phyloP scores from a whole-genome alignment of 441 rosid species.

The Gossypium lobatum region DNA sequence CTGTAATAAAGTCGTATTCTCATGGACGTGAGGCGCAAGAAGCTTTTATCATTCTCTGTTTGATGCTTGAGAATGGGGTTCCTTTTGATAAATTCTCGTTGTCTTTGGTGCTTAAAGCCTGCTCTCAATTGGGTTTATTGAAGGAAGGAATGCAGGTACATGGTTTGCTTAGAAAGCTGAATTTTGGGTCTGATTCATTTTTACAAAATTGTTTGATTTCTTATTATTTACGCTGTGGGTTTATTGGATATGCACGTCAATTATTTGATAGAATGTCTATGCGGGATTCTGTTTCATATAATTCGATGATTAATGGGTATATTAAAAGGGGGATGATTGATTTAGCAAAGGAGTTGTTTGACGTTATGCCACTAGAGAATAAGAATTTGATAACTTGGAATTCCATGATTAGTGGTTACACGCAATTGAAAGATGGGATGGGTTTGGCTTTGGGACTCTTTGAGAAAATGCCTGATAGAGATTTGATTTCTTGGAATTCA shows the following conservation, averaged over 20 bases:
- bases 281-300: slow-evolving; percentile 55
- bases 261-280: slow-evolving; percentile 42
- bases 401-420: slow-evolving; percentile 46
- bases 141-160: slow-evolving; percentile 69
- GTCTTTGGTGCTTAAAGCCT: slow-evolving; percentile 72
- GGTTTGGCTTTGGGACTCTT: slow-evolving; percentile 34
- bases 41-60: slow-evolving; percentile 42
- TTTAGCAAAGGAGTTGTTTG: slow-evolving; percentile 35
- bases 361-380: slow-evolving; percentile 33
- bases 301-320: slow-evolving; percentile 60
- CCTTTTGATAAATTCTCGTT: slow-evolving; percentile 50
- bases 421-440: slow-evolving; percentile 31
- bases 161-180: slow-evolving; percentile 57
- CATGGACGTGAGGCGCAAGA: slow-evolving; percentile 50
- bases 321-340: slow-evolving; percentile 40
- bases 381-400: slow-evolving; percentile 58
- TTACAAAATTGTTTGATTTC: slow-evolving; percentile 58
- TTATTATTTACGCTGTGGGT: slow-evolving; percentile 42
- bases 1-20: slow-evolving; percentile 63
- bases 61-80: slow-evolving; percentile 59
- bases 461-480: slow-evolving; percentile 53
- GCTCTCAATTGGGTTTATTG: slow-evolving; percentile 47
- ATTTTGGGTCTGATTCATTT: slow-evolving; percentile 49
- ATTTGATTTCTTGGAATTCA: slow-evolving; percentile 61
- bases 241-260: slow-evolving; percentile 32